Evolutionary conservation across 1,139 yeast species (phyloP), one percentile per base, ranked within the genome.

Genomic region (Geotrichum macrosporum): DNA sequence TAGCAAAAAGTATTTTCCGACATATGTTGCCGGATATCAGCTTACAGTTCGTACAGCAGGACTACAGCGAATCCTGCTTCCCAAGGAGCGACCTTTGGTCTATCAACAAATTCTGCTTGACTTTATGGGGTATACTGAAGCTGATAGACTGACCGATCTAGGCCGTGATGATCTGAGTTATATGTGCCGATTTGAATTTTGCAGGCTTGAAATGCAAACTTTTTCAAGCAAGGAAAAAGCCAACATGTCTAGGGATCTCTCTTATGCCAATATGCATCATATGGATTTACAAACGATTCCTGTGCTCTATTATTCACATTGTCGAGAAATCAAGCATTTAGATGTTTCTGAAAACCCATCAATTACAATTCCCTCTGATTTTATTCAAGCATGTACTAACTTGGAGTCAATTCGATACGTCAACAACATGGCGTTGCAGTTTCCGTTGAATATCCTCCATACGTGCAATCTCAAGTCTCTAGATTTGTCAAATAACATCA

Each of bases 321-420:
- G 95, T 1, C 76, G 81, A 50, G 94, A 86, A 55, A 85, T 89
- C 50, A 87, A 83, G 56, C 76, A 81, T 55, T 72, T 89, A 53
- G 92, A 89, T 63, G 88, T 87, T 13, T 84, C 94, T 0, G 80
- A 84, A 53, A 88, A 89, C 62, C 95, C 96, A 5, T 83, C 94
- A 19, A 82, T 89, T 45, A 78, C 81, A 50, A 71, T 89, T 30
- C 95, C 96, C 0, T 68, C 79, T 50, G 96, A 88, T 62, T 88
- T 88, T 61, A 81, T 88, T 56, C 95, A 87, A 62, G 79, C 86
- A 26, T 84, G 95, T 56, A 75, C 78, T 41, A 84, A 84, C 58
- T 70, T 88, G 55, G 75, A 77, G 29, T 76, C 78, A 48, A 72
- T 88, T 50, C 74, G 79, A 47, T 86, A 81, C 69, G 78, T 86